Conservation (phyloP, 345 rosid genomes). For the Bruguiera parviflora region DNA sequence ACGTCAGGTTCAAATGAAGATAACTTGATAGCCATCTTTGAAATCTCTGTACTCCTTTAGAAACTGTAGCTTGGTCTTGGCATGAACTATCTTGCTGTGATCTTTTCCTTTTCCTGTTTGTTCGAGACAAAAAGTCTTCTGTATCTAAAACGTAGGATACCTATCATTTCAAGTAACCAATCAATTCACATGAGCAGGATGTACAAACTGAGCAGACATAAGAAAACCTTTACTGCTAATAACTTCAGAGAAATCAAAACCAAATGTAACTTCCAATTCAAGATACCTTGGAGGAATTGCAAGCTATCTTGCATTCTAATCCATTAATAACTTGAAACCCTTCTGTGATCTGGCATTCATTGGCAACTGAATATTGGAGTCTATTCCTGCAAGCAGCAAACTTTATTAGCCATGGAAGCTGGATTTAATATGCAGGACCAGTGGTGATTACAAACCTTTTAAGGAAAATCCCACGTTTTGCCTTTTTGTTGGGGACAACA, state of each 20-base stretch:
- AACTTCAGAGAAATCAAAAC: background rate
- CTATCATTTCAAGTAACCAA: constrained; percentile 35
- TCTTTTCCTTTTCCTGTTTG: constrained; percentile 32
- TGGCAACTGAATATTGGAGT: constrained; percentile 34
- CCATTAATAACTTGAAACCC: constrained; percentile 64
- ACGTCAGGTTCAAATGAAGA: too few species aligned
- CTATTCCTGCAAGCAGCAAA: constrained; percentile 53
- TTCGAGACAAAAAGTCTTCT: constrained; percentile 74
- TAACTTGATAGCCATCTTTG: constrained; percentile 42
- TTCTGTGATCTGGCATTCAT: constrained; percentile 49
- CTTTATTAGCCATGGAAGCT: constrained; percentile 16
- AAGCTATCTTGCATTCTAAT: constrained; percentile 90
- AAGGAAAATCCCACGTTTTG: constrained; percentile 62
- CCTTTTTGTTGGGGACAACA: constrained; percentile 51
- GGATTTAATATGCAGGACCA: background rate
- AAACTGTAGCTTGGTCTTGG: constrained; percentile 25
- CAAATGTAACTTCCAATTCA: background rate
- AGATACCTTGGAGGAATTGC: constrained; percentile 88
- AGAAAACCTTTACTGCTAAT: too few species aligned
- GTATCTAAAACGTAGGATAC: constrained; percentile 91
- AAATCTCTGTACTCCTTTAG: constrained; percentile 41
- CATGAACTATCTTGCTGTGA: constrained; percentile 26
- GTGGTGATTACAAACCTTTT: constrained; percentile 51
- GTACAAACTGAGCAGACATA: background rate
- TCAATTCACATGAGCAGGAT: background rate